phyloP scores from a whole-genome alignment of 306 rosid genomes.

The Arachis hypogaea region DNA sequence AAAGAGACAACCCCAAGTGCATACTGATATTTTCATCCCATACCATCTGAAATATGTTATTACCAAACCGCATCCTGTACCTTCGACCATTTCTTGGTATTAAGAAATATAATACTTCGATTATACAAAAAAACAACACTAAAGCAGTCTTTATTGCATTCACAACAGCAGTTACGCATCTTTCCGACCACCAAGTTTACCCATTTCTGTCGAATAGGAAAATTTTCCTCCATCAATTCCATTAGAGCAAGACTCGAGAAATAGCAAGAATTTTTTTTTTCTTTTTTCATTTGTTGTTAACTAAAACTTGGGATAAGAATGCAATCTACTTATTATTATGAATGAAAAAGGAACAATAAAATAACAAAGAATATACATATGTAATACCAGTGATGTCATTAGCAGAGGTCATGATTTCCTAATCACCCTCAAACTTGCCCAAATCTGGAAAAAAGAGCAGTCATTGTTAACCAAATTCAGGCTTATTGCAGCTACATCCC shows the following conservation, averaged over 20 bases:
- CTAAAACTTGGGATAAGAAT: neutral
- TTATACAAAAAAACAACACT: constrained; percentile 8
- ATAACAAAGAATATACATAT: neutral
- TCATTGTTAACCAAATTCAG: constrained; percentile 10
- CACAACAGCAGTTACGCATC: constrained; percentile 16
- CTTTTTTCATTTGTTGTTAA: neutral
- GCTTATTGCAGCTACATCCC: constrained; percentile 11
- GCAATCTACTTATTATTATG: constrained; percentile 8
- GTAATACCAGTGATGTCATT: constrained; percentile 43
- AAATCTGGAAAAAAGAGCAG: constrained; percentile 41
- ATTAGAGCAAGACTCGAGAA: constrained; percentile 11
- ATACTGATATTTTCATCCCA: neutral
- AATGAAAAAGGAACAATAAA: neutral
- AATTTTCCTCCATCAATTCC: neutral
- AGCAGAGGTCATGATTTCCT: constrained; percentile 46
- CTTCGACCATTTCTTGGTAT: constrained; percentile 1
- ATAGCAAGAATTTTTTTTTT: neutral
- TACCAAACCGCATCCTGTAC: too few relatives aligned
- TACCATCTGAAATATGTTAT: neutral
- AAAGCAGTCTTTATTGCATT: neutral
- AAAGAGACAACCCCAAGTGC: neutral
- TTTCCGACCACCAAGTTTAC: constrained; percentile 13
- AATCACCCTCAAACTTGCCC: constrained; percentile 19
- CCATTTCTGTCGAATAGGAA: neutral
- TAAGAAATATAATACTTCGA: constrained; percentile 5